phyloP scores from a whole-genome alignment of 1,284 basidiomycete genomes.

The Papiliotrema terrestris region DNA sequence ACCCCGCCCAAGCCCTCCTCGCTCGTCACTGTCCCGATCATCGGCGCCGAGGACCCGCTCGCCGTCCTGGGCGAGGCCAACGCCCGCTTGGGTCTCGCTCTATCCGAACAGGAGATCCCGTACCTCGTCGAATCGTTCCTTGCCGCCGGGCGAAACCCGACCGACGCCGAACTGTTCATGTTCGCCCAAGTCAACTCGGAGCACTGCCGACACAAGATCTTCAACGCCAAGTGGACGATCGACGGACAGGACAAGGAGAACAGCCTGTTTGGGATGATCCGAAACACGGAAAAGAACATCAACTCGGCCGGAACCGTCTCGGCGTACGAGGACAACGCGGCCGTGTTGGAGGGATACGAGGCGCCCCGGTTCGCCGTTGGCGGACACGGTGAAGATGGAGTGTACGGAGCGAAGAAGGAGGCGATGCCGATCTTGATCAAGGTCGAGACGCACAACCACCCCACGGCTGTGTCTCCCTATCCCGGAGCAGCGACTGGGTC shows the following conservation, averaged over 20 bases:
- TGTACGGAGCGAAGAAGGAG: conserved; percentile 62
- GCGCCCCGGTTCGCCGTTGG: conserved; percentile 75
- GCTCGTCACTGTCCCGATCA: conserved; percentile 64
- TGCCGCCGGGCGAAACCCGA: conserved; percentile 73
- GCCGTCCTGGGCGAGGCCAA: conserved; percentile 72
- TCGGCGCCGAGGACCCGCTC: conserved; percentile 54
- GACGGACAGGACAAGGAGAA: conserved; percentile 65
- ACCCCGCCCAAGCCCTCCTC: conserved; percentile 58
- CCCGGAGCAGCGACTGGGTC: conserved; percentile 97
- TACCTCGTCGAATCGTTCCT: conserved; percentile 90
- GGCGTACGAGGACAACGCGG: conserved; percentile 97
- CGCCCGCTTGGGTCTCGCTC: conserved; percentile 79
- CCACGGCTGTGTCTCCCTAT: conserved; percentile 96
- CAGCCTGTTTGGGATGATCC: conserved; percentile 96
- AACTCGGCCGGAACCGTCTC: conserved; percentile 78
- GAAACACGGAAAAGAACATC: conserved; percentile 81
- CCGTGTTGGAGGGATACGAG: conserved; percentile 78
- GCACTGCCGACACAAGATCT: conserved; percentile 99
- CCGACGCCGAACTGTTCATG: conserved; percentile 99
- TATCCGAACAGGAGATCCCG: conserved; percentile 84
- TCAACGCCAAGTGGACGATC: conserved; percentile 95
- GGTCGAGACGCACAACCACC: conserved; percentile 99
- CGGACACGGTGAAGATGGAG: conserved; percentile 42
- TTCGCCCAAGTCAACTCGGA: conserved; percentile 99
- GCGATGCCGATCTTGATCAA: conserved; percentile 91